Percentiles rank a stretch among this genome's conserved stretches.
These are phyloP conservation scores for Pseudopithomyces maydicus DNA, from an alignment of 2,329 filamentous ascomycete genomes.

Conservation along the genomic window DNA sequence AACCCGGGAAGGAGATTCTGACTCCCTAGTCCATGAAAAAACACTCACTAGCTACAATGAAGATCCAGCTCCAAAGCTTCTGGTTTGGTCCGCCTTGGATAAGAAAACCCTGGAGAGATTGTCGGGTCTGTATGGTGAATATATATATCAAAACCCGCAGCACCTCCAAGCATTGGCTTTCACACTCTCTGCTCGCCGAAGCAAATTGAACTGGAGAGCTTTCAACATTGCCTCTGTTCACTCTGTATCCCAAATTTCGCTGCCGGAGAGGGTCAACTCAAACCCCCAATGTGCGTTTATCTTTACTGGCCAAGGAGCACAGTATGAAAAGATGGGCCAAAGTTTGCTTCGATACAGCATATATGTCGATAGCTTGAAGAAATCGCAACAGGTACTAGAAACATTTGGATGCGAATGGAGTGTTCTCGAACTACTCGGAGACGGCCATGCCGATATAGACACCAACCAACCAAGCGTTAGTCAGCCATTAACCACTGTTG, in stretches of 20 bases:
- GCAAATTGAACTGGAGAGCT: neutral
- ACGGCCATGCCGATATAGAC: too few relatives aligned
- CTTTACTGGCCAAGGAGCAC: conserved; percentile 26
- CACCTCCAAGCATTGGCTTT: neutral
- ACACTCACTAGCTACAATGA: too few relatives aligned
- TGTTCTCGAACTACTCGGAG: neutral
- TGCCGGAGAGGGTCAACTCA: neutral
- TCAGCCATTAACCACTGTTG: conserved; percentile 19
- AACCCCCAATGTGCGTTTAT: conserved; percentile 7
- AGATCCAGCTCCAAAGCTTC: too few relatives aligned
- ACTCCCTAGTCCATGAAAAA: too few relatives aligned
- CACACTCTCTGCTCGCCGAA: neutral
- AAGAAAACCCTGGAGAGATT: neutral
- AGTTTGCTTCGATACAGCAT: conserved; percentile 4
- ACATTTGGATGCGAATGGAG: neutral
- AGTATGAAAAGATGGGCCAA: conserved; percentile 17
- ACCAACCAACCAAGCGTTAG: conserved; percentile 3
- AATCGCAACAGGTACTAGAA: neutral
- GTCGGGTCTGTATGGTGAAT: neutral
- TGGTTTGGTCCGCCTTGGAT: too few relatives aligned
- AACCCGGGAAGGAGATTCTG: neutral
- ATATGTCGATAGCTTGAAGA: conserved; percentile 2
- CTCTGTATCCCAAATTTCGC: neutral
- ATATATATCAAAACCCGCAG: neutral
- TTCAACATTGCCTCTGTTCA: too few relatives aligned